Evolutionary conservation across 176 grass and related monocot genomes (phyloP), one percentile per base, ranked within the genome.

Genomic region (Hsuehochloa calcarea): DNA sequence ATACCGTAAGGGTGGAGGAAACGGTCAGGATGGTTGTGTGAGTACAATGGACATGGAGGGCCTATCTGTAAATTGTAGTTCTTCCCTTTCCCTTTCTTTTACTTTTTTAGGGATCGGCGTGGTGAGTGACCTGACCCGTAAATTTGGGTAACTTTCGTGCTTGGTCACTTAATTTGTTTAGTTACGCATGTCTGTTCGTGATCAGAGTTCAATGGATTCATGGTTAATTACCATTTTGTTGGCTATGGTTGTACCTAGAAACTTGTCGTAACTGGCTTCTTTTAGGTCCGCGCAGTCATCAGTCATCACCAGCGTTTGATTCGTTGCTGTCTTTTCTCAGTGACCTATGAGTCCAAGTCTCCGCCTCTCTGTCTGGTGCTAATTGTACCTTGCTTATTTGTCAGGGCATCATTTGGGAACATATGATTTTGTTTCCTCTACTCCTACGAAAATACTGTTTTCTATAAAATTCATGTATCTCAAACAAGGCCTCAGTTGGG

Each of bases 61-160:
- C 20, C 23, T 60, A 70, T 31, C 1, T 87, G 72, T 62, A 88
- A 69, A 77, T 63, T 41, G n/a, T 63, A 82, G 25, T 45, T 56
- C 2, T 12, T 46, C 19, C 7, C 2, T 59, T 31, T 68, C 50
- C 22, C 3, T 39, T 14, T 38, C 5, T 82, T 35, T 37, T 0
- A 27, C 44, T 9, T 47, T 13, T 26, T 51, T 44, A 50, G 8
- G 74, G n/a, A 31, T 43, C 34, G 52, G 6, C 66, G 23, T 17
- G 26, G 5, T 44, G 41, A 65, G 34, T 75, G 52, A 22, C 12
- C 4, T 4, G 22, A 68, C 78, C 61, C 49, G 63, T 82, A 61
- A 87, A 50, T 77, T 43, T 3, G 86, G 86, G 86, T 63, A 17
- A 29, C 39, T 14, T 71, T 74, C 34, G 19, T 82, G 64, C 1